Conservation (phyloP, 2,329 filamentous ascomycete genomes). For the Colletotrichum caudatum region DNA sequence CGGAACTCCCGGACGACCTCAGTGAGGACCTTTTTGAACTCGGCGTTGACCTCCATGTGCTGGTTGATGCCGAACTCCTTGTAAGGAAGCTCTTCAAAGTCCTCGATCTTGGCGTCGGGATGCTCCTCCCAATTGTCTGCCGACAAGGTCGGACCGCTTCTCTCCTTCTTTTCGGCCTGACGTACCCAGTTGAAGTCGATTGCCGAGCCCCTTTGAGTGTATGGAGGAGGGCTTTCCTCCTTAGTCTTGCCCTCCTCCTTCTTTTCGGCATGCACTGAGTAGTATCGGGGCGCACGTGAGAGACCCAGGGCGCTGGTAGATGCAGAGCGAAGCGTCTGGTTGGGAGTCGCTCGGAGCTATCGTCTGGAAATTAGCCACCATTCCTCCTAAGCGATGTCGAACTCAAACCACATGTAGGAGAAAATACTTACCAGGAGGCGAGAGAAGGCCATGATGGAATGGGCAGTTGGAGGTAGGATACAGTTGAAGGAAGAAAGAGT, state of each 20-base stretch:
- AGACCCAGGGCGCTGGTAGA: background rate
- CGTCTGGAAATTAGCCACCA: background rate
- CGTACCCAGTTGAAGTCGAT: slow-evolving; percentile 42
- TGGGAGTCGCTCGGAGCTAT: slow-evolving; percentile 7
- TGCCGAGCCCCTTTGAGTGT: slow-evolving; percentile 38
- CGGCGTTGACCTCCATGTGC: slow-evolving; percentile 93
- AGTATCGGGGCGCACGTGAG: background rate
- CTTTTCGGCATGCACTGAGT: slow-evolving; percentile 21
- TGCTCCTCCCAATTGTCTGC: slow-evolving; percentile 58
- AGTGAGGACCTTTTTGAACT: slow-evolving; percentile 91
- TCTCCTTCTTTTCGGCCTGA: slow-evolving; percentile 25
- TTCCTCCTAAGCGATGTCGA: background rate
- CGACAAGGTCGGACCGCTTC: slow-evolving; percentile 32
- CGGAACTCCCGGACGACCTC: slow-evolving; percentile 91
- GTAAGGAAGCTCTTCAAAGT: slow-evolving; percentile 60
- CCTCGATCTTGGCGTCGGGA: slow-evolving; percentile 55
- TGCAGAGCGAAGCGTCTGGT: slow-evolving; percentile 10
- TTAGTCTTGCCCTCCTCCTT: slow-evolving; percentile 21
- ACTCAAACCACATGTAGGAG: background rate
- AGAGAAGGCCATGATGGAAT: slow-evolving; percentile 21
- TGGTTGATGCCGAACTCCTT: slow-evolving; percentile 90
- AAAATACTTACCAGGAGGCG: slow-evolving; percentile 26
- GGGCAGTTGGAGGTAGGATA: background rate
- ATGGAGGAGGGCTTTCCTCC: slow-evolving; percentile 17
- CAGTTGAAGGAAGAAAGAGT: slow-evolving; percentile 5